Percentiles rank a stretch among this genome's conserved stretches.
These are phyloP conservation scores for Fusarium poae DNA, from an alignment of 2,329 filamentous ascomycete genomes.

Conservation along the genomic window DNA sequence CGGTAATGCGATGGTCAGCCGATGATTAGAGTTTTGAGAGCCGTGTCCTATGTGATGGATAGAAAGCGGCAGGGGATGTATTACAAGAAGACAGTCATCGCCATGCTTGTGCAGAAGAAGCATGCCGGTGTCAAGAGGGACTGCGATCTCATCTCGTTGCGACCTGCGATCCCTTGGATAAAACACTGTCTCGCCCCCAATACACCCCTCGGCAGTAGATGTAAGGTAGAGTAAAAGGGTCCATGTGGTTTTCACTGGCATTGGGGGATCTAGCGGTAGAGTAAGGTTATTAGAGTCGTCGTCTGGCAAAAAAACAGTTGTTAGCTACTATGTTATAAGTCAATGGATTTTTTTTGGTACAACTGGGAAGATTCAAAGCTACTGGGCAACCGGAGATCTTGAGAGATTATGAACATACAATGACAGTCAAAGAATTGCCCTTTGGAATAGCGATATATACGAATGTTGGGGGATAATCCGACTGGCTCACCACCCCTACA, in stretches of 20 bases:
- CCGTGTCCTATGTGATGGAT: not conserved
- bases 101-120: slow-evolving; percentile 90
- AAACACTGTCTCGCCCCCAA: slow-evolving; percentile 92
- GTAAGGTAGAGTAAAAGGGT: slow-evolving; percentile 91
- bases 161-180: slow-evolving; percentile 76
- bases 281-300: slow-evolving; percentile 85
- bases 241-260: slow-evolving; percentile 78
- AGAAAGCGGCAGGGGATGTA: slow-evolving; percentile 46
- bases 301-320: slow-evolving; percentile 63
- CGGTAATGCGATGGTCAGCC: slow-evolving; percentile 19
- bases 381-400: not conserved
- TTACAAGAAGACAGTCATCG: slow-evolving; percentile 83
- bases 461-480: slow-evolving; percentile 89
- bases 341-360: too few species aligned
- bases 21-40: not conserved
- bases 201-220: slow-evolving; percentile 77
- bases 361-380: not conserved
- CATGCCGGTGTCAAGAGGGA: slow-evolving; percentile 85
- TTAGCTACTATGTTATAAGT: slow-evolving; percentile 16
- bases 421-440: slow-evolving; percentile 95
- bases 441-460: slow-evolving; percentile 86
- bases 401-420: slow-evolving; percentile 68
- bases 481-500: slow-evolving; percentile 84
- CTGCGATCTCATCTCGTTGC: slow-evolving; percentile 74
- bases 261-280: slow-evolving; percentile 58